Percentiles rank a stretch among this genome's conserved stretches.
These are phyloP conservation scores for Cladosporium cucumerinum DNA, from an alignment of 2,329 filamentous ascomycete genomes.

Conservation along the genomic window DNA sequence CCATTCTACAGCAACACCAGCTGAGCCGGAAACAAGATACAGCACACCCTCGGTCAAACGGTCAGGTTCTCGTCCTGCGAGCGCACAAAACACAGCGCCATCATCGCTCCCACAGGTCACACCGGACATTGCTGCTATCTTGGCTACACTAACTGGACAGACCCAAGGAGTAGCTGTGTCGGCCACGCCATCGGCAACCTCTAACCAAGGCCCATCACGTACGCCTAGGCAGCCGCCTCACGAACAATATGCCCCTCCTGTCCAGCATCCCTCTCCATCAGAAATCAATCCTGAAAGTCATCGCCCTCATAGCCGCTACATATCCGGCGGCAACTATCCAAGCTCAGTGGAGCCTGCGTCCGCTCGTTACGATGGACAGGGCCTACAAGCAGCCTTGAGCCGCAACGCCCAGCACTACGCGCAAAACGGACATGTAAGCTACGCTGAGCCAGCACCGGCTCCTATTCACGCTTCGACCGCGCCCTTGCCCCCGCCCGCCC, in stretches of 20 bases:
- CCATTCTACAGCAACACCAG: neutral
- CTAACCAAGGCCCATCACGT: constrained; percentile 19
- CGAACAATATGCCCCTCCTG: constrained; percentile 11
- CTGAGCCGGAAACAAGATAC: neutral
- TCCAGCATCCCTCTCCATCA: constrained; percentile 1
- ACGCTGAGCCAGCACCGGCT: constrained; percentile 25
- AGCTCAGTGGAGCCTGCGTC: constrained; percentile 14
- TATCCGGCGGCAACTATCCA: constrained; percentile 9
- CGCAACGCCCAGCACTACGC: constrained; percentile 11
- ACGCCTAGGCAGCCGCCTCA: constrained; percentile 17
- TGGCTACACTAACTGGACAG: constrained; percentile 21
- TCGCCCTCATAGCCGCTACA: constrained; percentile 21
- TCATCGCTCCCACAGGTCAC: constrained; percentile 8
- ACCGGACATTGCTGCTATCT: constrained; percentile 31
- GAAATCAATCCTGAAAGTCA: constrained; percentile 15
- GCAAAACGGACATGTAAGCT: constrained; percentile 13
- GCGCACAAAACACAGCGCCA: neutral
- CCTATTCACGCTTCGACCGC: constrained; percentile 19
- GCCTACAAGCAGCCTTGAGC: constrained; percentile 19
- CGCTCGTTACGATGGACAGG: constrained; percentile 15
- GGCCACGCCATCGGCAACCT: constrained; percentile 20
- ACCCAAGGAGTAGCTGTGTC: neutral
- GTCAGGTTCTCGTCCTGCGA: constrained; percentile 16
- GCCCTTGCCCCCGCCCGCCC: constrained; percentile 25
- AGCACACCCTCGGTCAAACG: constrained; percentile 22